Evolutionary conservation across 2,329 filamentous ascomycete species (phyloP), one percentile per base, ranked within the genome.

Genomic region (Sordariomycetes sp.): DNA sequence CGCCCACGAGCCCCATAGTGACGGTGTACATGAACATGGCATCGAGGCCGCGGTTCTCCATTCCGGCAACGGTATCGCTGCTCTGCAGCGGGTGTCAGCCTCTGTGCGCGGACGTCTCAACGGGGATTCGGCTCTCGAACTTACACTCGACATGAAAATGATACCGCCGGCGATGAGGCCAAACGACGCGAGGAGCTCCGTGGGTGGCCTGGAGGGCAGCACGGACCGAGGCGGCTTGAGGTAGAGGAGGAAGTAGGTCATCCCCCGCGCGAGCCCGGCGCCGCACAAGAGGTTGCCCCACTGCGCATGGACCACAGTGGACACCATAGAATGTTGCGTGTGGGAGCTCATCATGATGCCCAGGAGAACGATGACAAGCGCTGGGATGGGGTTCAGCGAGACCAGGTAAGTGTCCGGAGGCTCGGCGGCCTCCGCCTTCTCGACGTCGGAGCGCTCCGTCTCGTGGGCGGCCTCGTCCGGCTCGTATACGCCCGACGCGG

Each of bases 301-400:
- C 70, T 96, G 91, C 66, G 86, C 86, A 72, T 97, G 92, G 54
- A 97, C 81, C 89, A 94, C 96, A 62, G 84, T 89, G 10, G 90
- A 92, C 53, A 90, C 79, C 85, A 90, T 89, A 59, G 84, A 88
- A 32, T 76, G 69, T 68, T 96, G 91, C 59, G 92, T 89, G 70
- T 97, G 92, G 28, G 88, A 90, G 66, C 87, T 87, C 92, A 97
- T 97, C 88, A 96, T 94, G 67, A 91, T 81, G 36, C 94, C 94
- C 1, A 96, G 76, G 1, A 96, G 76, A 59, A 96, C 76, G 62
- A 97, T 92, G 54, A 96, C 81, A 3, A 97, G 76, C 1, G 85
- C 89, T 0, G 92, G 94, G 63, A 97, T 81, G 0, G 91, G 92
- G 68, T 97, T 96, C 67, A 94, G 77, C 1, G 91, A 89, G 62